These are phyloP conservation scores for Puccinia horiana DNA, from an alignment of 1,284 basidiomycete genomes.

Conservation along the genomic window DNA sequence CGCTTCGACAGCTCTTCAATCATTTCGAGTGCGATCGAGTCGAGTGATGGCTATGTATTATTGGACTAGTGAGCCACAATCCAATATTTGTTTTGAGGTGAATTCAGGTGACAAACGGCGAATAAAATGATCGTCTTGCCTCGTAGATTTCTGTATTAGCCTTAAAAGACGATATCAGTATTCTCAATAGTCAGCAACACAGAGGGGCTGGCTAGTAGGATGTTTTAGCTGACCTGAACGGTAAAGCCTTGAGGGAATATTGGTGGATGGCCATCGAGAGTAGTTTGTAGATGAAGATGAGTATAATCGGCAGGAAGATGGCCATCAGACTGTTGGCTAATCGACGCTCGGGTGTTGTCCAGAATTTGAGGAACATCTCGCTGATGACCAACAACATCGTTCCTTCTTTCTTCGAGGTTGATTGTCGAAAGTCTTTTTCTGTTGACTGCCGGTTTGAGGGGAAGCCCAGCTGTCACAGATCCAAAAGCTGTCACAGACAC, in stretches of 20 bases:
- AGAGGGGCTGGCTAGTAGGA: too few species aligned
- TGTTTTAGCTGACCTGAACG: not conserved
- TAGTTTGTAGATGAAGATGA: conserved; percentile 3
- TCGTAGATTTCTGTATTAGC: conserved; percentile 4
- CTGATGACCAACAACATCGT: conserved; percentile 7
- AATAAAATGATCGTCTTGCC: conserved; percentile 34
- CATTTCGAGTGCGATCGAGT: conserved; percentile 1
- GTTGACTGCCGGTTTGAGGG: not conserved
- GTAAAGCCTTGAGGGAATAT: conserved; percentile 4
- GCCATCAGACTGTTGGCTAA: not conserved
- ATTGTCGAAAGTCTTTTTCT: not conserved
- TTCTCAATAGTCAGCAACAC: not conserved
- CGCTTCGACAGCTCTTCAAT: conserved; percentile 15
- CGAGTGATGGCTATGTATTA: conserved; percentile 6
- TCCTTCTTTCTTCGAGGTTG: not conserved
- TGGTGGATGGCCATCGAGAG: not conserved
- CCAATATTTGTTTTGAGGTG: not conserved
- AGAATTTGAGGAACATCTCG: not conserved
- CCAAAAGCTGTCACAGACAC: too few species aligned
- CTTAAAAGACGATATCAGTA: not conserved
- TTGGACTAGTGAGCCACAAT: not conserved
- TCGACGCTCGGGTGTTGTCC: not conserved
- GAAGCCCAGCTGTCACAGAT: not conserved
- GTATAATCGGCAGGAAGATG: not conserved
- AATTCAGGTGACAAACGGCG: not conserved